Evolutionary conservation across 2,329 filamentous ascomycete genomes (phyloP).

Genomic region (Daldinia eschscholtzii): DNA sequence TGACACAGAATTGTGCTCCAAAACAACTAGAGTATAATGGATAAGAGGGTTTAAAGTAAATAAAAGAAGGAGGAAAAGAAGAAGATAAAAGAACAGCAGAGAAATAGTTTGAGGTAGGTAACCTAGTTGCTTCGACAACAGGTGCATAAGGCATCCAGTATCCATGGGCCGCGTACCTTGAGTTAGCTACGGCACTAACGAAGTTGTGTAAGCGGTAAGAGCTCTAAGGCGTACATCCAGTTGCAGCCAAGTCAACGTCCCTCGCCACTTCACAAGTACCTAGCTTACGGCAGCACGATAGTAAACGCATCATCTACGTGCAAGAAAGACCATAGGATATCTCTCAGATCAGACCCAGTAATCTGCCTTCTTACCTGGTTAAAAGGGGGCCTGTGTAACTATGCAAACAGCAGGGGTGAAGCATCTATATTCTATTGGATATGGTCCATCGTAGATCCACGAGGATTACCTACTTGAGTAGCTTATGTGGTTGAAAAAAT

Average conservation of each 20-base stretch:
- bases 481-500: background rate
- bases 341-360: background rate
- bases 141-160: constrained; percentile 10
- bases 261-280: background rate
- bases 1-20: background rate
- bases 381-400: background rate
- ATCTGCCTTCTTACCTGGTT: background rate
- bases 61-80: background rate
- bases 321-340: background rate
- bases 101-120: background rate
- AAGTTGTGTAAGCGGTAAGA: background rate
- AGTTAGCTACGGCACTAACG: constrained; percentile 18
- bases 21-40: background rate
- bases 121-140: background rate
- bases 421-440: background rate
- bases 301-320: background rate
- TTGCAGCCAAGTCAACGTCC: background rate
- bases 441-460: background rate
- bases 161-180: constrained; percentile 9
- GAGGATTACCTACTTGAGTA: background rate
- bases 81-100: background rate
- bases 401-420: constrained; percentile 2
- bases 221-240: constrained; percentile 1
- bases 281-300: background rate
- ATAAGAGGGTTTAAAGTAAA: background rate